Conservation (phyloP, 208 protist species). For the Wallacemonas sp. region DNA sequence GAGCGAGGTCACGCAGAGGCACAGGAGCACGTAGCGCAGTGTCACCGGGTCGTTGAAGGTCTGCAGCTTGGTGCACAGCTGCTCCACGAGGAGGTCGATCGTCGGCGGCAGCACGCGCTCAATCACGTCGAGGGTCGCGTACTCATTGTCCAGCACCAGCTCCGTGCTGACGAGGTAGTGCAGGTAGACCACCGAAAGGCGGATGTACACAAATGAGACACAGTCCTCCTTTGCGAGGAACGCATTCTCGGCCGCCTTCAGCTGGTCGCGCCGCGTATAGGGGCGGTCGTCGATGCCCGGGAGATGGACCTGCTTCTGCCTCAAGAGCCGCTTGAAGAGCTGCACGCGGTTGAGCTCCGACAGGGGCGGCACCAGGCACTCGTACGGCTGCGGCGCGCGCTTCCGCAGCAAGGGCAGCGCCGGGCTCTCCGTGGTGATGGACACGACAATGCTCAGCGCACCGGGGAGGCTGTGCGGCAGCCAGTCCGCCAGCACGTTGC, state of each 20-base stretch:
- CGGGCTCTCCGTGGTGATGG: conserved; percentile 66
- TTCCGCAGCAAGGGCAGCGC: conserved; percentile 66
- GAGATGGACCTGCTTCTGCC: conserved; percentile 31
- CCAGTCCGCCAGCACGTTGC: conserved; percentile 56
- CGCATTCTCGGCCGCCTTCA: conserved; percentile 55
- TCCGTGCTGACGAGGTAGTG: conserved; percentile 33
- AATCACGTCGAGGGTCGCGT: conserved; percentile 50
- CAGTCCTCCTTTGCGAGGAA: conserved; percentile 78
- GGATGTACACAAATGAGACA: conserved; percentile 50
- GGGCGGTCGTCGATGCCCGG: conserved; percentile 34
- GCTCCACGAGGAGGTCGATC: conserved; percentile 44
- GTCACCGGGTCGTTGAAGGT: conserved; percentile 44
- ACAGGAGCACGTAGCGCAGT: conserved; percentile 57
- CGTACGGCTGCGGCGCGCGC: conserved; percentile 81
- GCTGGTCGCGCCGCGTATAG: conserved; percentile 10
- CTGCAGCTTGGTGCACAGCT: conserved; percentile 44
- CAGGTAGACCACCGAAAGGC: conserved; percentile 55
- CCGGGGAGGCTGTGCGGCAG: conserved; percentile 65
- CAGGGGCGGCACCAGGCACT: conserved; percentile 67
- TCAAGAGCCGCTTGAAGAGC: conserved; percentile 41
- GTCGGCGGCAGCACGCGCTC: conserved; percentile 53
- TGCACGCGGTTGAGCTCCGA: conserved; percentile 44
- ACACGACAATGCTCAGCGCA: conserved; percentile 57
- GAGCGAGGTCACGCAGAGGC: conserved; percentile 53
- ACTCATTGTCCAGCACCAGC: conserved; percentile 29